These are phyloP conservation scores for Xanthoconium separans DNA, from an alignment of 1,284 basidiomycete species.

Conservation along the genomic window DNA sequence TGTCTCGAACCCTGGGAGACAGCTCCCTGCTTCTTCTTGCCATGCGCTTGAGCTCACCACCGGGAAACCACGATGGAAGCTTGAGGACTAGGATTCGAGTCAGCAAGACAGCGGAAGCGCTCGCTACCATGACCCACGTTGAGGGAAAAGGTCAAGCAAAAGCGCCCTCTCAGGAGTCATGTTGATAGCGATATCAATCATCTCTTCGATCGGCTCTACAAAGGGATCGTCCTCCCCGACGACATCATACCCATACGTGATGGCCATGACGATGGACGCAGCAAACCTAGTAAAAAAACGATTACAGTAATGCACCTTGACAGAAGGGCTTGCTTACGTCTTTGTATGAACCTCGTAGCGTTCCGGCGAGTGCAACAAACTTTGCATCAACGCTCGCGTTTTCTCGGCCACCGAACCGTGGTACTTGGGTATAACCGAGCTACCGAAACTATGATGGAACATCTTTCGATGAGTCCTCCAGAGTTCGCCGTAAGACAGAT, in stretches of 20 bases:
- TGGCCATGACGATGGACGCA: slow-evolving; percentile 22
- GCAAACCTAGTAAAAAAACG: slow-evolving; percentile 13
- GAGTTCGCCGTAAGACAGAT: slow-evolving; percentile 12
- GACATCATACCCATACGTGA: slow-evolving; percentile 24
- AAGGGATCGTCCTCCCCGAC: slow-evolving; percentile 17
- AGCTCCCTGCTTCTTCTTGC: slow-evolving; percentile 25
- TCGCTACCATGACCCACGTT: slow-evolving; percentile 16
- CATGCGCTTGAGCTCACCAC: slow-evolving; percentile 23
- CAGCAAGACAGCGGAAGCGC: slow-evolving; percentile 12
- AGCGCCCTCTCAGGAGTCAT: slow-evolving; percentile 23
- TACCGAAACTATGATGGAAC: slow-evolving; percentile 15
- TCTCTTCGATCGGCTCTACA: slow-evolving; percentile 14
- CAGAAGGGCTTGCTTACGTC: slow-evolving; percentile 13
- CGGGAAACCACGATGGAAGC: slow-evolving; percentile 38
- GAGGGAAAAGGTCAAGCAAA: slow-evolving; percentile 21
- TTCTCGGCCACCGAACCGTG: slow-evolving; percentile 6
- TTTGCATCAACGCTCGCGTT: slow-evolving; percentile 5
- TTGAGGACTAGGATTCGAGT: slow-evolving; percentile 15
- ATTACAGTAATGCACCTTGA: neutral
- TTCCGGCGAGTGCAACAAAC: slow-evolving; percentile 13
- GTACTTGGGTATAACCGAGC: slow-evolving; percentile 13
- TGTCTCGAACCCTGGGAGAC: slow-evolving; percentile 26
- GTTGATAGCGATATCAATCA: slow-evolving; percentile 6
- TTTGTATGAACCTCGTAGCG: slow-evolving; percentile 8
- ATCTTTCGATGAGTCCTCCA: slow-evolving; percentile 22